These are phyloP conservation scores for Schoenoplectus tabernaemontani DNA, from an alignment of 202 grass and related monocot species.

Conservation along the genomic window DNA sequence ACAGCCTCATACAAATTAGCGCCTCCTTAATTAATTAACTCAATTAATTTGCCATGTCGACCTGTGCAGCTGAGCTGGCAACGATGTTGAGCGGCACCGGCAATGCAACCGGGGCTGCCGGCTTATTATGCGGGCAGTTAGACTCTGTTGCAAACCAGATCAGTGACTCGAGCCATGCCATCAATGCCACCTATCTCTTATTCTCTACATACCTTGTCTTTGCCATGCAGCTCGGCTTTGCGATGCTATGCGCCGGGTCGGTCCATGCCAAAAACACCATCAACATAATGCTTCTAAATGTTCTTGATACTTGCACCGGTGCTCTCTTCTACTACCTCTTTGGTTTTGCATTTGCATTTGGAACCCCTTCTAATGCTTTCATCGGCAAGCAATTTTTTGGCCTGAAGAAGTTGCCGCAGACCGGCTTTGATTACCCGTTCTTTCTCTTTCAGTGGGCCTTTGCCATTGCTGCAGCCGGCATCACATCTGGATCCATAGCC, in stretches of 20 bases:
- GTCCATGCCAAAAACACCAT: constrained; percentile 71
- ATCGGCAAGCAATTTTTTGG: constrained; percentile 71
- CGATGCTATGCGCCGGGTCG: constrained; percentile 71
- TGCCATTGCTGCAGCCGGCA: constrained; percentile 82
- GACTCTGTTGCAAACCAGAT: constrained; percentile 26
- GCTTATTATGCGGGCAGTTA: constrained; percentile 36
- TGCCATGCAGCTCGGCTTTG: constrained; percentile 77
- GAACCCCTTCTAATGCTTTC: constrained; percentile 59
- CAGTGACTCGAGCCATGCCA: constrained; percentile 42
- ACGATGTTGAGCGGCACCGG: constrained; percentile 44
- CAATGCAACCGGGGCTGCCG: constrained; percentile 34
- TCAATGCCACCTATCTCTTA: constrained; percentile 68
- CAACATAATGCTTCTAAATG: constrained; percentile 85
- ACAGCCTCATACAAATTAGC: neutral
- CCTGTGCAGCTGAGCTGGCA: constrained; percentile 40
- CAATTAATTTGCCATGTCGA: constrained; percentile 36
- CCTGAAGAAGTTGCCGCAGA: constrained; percentile 30
- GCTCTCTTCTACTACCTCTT: no score
- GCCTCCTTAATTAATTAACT: neutral
- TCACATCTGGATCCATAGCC: constrained; percentile 67
- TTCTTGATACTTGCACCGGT: constrained; percentile 65
- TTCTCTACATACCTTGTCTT: constrained; percentile 77
- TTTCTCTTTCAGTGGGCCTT: constrained; percentile 90
- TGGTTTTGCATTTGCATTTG: constrained; percentile 76
- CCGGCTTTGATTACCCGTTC: constrained; percentile 51